These are phyloP conservation scores for Linnemannia hyalina DNA, from an alignment of 192 early-diverging fungal species.

Conservation along the genomic window DNA sequence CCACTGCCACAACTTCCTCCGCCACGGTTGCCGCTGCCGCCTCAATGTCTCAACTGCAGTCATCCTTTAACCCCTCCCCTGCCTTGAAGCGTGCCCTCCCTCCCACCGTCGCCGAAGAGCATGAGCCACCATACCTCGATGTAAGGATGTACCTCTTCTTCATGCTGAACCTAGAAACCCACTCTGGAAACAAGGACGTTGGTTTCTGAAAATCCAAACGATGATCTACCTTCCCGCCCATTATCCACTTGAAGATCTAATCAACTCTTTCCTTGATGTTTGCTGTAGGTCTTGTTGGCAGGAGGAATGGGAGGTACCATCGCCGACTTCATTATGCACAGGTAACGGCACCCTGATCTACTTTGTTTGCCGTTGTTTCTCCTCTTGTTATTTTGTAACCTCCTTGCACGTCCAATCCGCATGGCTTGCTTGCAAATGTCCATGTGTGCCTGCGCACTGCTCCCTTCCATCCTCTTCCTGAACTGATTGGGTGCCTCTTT, in stretches of 20 bases:
- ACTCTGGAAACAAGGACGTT: not conserved
- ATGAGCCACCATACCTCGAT: conserved; percentile 42
- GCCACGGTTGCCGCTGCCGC: conserved; percentile 20
- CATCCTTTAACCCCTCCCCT: conserved; percentile 28
- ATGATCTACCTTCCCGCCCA: not conserved
- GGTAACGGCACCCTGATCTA: conserved; percentile 41
- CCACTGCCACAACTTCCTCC: conserved; percentile 11
- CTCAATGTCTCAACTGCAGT: conserved; percentile 32
- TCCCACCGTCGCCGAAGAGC: conserved; percentile 13
- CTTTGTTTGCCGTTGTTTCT: conserved; percentile 2
- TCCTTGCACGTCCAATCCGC: not conserved
- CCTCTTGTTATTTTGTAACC: not conserved
- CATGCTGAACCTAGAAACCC: not conserved
- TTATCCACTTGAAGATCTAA: not conserved
- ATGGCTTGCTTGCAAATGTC: not conserved
- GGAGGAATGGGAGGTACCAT: conserved; percentile 65
- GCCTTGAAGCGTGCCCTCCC: conserved; percentile 36
- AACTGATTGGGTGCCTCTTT: not conserved
- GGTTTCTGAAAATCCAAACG: not conserved
- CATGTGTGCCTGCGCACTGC: not conserved
- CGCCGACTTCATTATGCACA: conserved; percentile 70
- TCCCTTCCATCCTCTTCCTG: not conserved
- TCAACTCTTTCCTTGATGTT: not conserved
- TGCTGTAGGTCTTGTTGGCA: conserved; percentile 57
- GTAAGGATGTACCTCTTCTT: not conserved